Base-by-base conservation (phyloP, 371 early-diverging fungal genomes). In the Phascolomyces articulosus region DNA sequence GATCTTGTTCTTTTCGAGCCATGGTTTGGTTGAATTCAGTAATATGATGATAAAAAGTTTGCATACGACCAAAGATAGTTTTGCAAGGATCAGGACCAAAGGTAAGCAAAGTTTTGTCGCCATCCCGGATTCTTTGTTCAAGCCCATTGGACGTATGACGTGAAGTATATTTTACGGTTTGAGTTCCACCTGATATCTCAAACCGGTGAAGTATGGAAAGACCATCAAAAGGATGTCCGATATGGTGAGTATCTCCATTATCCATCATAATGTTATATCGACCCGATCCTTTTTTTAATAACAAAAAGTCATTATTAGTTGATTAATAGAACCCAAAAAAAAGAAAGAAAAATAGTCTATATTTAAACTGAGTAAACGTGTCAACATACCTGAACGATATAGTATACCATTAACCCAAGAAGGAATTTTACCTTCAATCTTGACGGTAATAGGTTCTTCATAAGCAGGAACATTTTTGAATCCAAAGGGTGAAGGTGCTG, bases 211-310 rank as follows among this genome's bases (percentile, higher is more conserved):
- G 62, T 74, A 85, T 85, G 15, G 85, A 82, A 40, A 87, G 74
- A 0, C 88, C 87, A 57, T 89, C 89, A 67, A 89, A 89, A 26
- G 87, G 85, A 63, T 89, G 89, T 28, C 78, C 76, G 34, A 87
- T 81, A 44, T 83, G 80, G 54, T 78, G 67, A 1, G 85, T 79
- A 53, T 84, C 82, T 23, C 86, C 86, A 51, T 78, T 73, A 27
- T 75, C 72, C 24, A 78, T 53, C 24, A 74, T 54, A 7, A 83
- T 60, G 58, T 80, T 78, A 41, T 78, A 83, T 28, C 69, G 60
- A n/a, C 83, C 83, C 6, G 80, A 67, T 2, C 83, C 83, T 83
- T 28, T 27, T 55, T 16, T 34, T 34, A n/a, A n/a, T n/a, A n/a
- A 16, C 15, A 38, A 38, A 13, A 38, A 38, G 38, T n/a, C n/a